Percentiles rank a stretch among this genome's conserved stretches.
Evolutionary conservation across 108 stramenopile species (phyloP).

Genomic region (Nitzschia sp.): DNA sequence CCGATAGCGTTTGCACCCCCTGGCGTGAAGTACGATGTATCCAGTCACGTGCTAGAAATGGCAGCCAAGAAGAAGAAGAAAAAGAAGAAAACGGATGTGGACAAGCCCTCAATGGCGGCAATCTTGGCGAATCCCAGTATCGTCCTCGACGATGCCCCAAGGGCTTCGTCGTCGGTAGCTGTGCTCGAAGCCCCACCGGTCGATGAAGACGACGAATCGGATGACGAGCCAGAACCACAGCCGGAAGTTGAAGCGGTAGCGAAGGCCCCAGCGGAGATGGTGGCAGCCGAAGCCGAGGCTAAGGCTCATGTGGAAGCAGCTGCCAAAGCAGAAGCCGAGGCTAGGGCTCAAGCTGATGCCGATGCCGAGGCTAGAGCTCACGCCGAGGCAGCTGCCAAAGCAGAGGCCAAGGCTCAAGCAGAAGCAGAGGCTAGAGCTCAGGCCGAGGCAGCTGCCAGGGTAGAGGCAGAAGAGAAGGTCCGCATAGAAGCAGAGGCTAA

Average conservation of each 20-base stretch:
- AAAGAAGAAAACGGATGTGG: background rate
- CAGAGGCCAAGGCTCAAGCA: slow-evolving; percentile 9
- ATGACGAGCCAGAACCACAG: background rate
- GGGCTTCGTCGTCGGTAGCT: background rate
- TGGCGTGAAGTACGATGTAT: background rate
- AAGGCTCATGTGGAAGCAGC: slow-evolving; percentile 1
- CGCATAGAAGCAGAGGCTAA: too few relatives aligned
- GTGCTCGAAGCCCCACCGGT: background rate
- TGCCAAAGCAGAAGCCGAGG: slow-evolving; percentile 14
- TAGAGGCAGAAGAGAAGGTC: background rate
- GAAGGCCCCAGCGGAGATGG: background rate
- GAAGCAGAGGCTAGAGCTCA: slow-evolving; percentile 10
- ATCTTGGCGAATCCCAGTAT: background rate
- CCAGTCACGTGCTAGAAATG: background rate
- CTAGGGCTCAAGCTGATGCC: background rate
- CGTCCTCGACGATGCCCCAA: background rate
- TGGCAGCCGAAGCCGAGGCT: background rate
- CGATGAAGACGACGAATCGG: background rate
- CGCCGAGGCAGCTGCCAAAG: background rate
- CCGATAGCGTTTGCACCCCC: background rate
- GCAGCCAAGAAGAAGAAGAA: slow-evolving; percentile 9
- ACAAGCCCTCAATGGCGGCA: background rate
- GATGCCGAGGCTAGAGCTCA: slow-evolving; percentile 6
- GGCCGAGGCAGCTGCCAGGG: background rate
- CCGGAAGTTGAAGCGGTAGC: background rate